phyloP scores from a whole-genome alignment of 306 rosid genomes.

The Nissolia schottii region DNA sequence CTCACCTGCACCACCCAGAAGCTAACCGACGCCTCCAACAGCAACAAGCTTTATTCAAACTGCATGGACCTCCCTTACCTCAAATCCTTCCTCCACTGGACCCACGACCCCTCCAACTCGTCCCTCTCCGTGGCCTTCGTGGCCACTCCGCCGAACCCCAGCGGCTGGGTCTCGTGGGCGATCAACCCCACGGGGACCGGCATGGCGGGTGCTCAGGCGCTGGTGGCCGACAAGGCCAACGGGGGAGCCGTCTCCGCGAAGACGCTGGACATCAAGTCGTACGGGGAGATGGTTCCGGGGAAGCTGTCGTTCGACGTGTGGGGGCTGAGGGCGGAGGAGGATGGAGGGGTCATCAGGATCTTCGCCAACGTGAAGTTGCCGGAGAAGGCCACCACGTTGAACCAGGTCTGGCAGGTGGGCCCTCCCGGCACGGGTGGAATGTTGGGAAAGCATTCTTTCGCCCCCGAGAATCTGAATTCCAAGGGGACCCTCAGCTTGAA shows the following conservation, averaged over 20 bases:
- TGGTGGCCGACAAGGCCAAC: slow-evolving; percentile 33
- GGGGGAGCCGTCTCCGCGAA: slow-evolving; percentile 23
- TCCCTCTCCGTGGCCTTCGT: slow-evolving; percentile 58
- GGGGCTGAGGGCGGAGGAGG: slow-evolving; percentile 33
- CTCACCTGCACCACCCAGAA: slow-evolving; percentile 51
- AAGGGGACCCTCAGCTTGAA: slow-evolving; percentile 42
- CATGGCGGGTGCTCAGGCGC: slow-evolving; percentile 63
- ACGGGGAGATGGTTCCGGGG: neutral
- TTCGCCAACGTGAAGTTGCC: slow-evolving; percentile 35
- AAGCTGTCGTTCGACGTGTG: slow-evolving; percentile 50
- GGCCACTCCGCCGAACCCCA: slow-evolving; percentile 33
- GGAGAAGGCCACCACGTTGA: neutral
- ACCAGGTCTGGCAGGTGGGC: slow-evolving; percentile 61
- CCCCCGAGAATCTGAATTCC: slow-evolving; percentile 29
- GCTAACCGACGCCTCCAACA: slow-evolving; percentile 12
- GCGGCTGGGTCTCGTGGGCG: slow-evolving; percentile 74
- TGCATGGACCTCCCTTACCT: slow-evolving; percentile 66
- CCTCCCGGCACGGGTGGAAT: slow-evolving; percentile 13
- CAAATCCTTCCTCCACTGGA: slow-evolving; percentile 56
- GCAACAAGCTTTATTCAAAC: slow-evolving; percentile 29
- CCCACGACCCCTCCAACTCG: slow-evolving; percentile 45
- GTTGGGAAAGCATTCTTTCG: slow-evolving; percentile 15
- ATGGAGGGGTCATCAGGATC: slow-evolving; percentile 8
- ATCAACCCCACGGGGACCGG: slow-evolving; percentile 53
- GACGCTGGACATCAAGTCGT: slow-evolving; percentile 35